A percentile compares a stretch with the other conserved stretches of the same genome.
phyloP scores from a whole-genome alignment of 805 yeast species.

The Suhomyces sp. region DNA sequence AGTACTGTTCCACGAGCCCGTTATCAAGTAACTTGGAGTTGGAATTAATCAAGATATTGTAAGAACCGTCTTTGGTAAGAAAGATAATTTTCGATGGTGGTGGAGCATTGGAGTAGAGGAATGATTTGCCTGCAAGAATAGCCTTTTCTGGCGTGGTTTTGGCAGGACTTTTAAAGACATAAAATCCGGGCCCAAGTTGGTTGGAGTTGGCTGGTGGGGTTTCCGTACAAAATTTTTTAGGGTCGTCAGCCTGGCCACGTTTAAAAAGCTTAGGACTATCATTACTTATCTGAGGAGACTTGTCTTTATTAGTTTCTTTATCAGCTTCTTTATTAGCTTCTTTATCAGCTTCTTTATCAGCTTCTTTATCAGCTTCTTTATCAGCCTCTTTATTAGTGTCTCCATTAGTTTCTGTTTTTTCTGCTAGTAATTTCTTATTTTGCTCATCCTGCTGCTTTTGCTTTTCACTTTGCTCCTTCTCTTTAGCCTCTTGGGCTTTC shows the following conservation, averaged over 20 bases:
- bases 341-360: too few relatives aligned
- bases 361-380: too few relatives aligned
- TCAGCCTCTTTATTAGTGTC: neutral
- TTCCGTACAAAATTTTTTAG: slow-evolving; percentile 15
- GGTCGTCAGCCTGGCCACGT: slow-evolving; percentile 3
- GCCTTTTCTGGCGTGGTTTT: slow-evolving; percentile 14
- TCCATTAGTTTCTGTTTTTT: slow-evolving; percentile 1
- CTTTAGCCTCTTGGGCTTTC: slow-evolving; percentile 9
- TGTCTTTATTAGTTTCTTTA: too few relatives aligned
- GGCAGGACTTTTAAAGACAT: slow-evolving; percentile 13
- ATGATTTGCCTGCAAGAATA: slow-evolving; percentile 18
- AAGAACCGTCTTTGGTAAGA: slow-evolving; percentile 33
- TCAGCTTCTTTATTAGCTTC: too few relatives aligned
- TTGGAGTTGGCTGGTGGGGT: slow-evolving; percentile 5
- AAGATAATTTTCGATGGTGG: slow-evolving; percentile 25
- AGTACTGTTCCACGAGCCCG: slow-evolving; percentile 21
- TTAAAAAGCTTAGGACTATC: neutral
- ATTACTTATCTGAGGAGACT: too few relatives aligned
- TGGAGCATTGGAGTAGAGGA: slow-evolving; percentile 26
- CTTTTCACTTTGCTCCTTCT: slow-evolving; percentile 8
- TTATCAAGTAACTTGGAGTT: slow-evolving; percentile 17
- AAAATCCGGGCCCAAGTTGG: slow-evolving; percentile 20
- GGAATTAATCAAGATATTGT: slow-evolving; percentile 18
- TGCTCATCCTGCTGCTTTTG: slow-evolving; percentile 9
- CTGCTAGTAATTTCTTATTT: slow-evolving; percentile 6